Evolutionary conservation across 768 basidiomycete genomes (phyloP).

Genomic region (Rhizopogon salebrosus): DNA sequence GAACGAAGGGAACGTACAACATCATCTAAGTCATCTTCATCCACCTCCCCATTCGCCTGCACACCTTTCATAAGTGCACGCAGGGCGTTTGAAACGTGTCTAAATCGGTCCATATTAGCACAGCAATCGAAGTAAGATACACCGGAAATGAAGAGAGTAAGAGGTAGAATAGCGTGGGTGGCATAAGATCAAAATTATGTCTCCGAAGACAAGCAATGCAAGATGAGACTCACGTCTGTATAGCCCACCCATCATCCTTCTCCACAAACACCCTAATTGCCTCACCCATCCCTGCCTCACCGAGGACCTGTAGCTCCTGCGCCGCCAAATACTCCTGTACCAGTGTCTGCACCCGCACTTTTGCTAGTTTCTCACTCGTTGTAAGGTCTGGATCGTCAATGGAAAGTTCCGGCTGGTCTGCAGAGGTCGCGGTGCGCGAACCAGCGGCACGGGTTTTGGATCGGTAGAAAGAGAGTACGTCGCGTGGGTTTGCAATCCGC

Average conservation of each 20-base stretch:
- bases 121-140: not conserved
- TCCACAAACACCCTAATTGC: slow-evolving; percentile 95
- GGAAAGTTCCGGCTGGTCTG: slow-evolving; percentile 75
- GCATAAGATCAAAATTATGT: not conserved
- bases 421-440: slow-evolving; percentile 51
- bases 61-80: slow-evolving; percentile 65
- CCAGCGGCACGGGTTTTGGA: slow-evolving; percentile 46
- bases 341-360: slow-evolving; percentile 80
- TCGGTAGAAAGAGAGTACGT: slow-evolving; percentile 87
- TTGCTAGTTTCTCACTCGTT: slow-evolving; percentile 68
- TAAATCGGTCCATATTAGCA: slow-evolving; percentile 19
- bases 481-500: slow-evolving; percentile 88
- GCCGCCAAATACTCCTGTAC: slow-evolving; percentile 90
- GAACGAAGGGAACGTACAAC: slow-evolving; percentile 39
- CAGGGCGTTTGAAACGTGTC: slow-evolving; percentile 61
- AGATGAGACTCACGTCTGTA: slow-evolving; percentile 61
- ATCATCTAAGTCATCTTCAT: slow-evolving; percentile 74
- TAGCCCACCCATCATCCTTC: slow-evolving; percentile 94
- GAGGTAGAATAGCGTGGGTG: not conserved
- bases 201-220: not conserved
- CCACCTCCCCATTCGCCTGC: slow-evolving; percentile 55
- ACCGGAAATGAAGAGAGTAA: slow-evolving; percentile 3
- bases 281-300: slow-evolving; percentile 86
- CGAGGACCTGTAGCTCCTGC: slow-evolving; percentile 88
- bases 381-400: slow-evolving; percentile 71